phyloP scores from a whole-genome alignment of 306 rosid genomes.

The Psophocarpus tetragonolobus region DNA sequence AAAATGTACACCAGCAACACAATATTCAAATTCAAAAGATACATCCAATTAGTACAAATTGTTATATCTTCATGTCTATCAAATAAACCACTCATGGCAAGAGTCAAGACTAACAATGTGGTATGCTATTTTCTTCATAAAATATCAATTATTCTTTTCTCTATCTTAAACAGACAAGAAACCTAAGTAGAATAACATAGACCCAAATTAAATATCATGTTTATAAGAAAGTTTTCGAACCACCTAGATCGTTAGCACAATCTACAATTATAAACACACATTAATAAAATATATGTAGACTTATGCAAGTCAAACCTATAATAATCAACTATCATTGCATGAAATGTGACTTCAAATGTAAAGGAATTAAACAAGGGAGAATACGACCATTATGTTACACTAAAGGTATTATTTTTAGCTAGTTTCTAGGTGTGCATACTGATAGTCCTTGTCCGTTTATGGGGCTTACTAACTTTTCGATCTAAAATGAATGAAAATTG shows the following conservation, averaged over 20 bases:
- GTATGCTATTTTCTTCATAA: constrained; percentile 6
- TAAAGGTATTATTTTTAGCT: constrained; percentile 77
- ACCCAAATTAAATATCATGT: too few relatives aligned
- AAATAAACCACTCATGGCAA: neutral
- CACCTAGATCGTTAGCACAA: neutral
- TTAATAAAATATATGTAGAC: neutral
- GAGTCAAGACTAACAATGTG: constrained; percentile 8
- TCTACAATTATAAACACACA: neutral
- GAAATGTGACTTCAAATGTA: neutral
- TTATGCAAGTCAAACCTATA: constrained; percentile 5
- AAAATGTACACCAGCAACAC: constrained; percentile 13
- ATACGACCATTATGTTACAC: constrained; percentile 15
- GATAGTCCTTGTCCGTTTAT: constrained; percentile 76
- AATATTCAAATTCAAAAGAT: neutral
- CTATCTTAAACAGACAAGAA: constrained; percentile 6
- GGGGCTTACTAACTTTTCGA: constrained; percentile 80
- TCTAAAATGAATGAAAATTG: constrained; percentile 58
- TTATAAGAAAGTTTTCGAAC: constrained; percentile 15
- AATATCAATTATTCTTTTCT: constrained; percentile 22
- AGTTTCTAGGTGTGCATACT: constrained; percentile 83
- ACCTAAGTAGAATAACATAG: constrained; percentile 20
- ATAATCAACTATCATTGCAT: constrained; percentile 20
- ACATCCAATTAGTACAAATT: constrained; percentile 14
- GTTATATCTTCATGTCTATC: constrained; percentile 2
- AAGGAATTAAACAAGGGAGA: neutral